Percentiles rank a stretch among this genome's conserved stretches.
Conservation (phyloP, 495 filamentous ascomycete genomes). For the Hyaloscypha variabilis region DNA sequence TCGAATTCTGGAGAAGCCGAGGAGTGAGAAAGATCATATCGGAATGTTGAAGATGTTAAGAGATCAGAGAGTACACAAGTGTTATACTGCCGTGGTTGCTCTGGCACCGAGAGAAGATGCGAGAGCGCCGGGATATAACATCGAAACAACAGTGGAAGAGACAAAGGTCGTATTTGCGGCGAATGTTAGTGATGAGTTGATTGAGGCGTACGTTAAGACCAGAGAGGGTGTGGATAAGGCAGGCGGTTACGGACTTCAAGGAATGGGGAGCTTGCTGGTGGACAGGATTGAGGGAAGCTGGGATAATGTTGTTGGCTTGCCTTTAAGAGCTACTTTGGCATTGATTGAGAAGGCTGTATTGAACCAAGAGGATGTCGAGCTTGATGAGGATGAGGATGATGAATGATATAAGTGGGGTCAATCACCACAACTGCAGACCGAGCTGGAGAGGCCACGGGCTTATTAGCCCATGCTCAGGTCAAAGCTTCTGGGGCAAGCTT, state of each 20-base stretch:
- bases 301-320: constrained; percentile 97
- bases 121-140: constrained; percentile 78
- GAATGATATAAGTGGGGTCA: not conserved
- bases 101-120: constrained; percentile 80
- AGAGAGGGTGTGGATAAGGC: constrained; percentile 96
- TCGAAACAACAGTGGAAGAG: constrained; percentile 83
- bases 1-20: constrained; percentile 86
- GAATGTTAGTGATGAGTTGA: constrained; percentile 76
- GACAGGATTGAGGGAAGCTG: constrained; percentile 86
- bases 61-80: constrained; percentile 73
- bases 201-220: constrained; percentile 85
- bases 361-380: constrained; percentile 44
- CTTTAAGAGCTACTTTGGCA: constrained; percentile 76
- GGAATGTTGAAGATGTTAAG: constrained; percentile 79
- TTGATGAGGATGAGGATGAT: constrained; percentile 35
- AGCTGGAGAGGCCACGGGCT: too few species aligned
- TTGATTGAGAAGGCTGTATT: constrained; percentile 83
- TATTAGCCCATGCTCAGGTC: too few species aligned
- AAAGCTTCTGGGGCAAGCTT: too few species aligned
- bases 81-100: constrained; percentile 77
- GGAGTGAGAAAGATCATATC: constrained; percentile 76
- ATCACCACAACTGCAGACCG: not conserved
- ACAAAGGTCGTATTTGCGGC: constrained; percentile 80
- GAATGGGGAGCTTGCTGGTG: constrained; percentile 75
- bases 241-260: constrained; percentile 93